Percentiles rank a stretch among this genome's conserved stretches.
Conservation (phyloP, 495 filamentous ascomycete genomes). For the Echria macrotheca region DNA sequence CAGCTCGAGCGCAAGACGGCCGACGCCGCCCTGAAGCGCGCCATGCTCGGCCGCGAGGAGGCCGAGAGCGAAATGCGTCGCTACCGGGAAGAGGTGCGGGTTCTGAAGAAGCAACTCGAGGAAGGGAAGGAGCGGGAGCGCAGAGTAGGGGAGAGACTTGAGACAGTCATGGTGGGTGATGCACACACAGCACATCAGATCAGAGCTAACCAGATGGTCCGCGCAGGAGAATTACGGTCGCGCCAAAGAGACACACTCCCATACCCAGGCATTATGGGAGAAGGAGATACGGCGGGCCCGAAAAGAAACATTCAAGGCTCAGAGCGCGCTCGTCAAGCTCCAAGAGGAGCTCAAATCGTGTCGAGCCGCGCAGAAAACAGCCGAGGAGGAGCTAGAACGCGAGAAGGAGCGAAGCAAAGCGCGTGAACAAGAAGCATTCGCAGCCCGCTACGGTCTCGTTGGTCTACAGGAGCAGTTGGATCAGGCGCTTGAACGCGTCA, state of each 20-base stretch:
- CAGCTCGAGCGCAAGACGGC: slow-evolving; percentile 54
- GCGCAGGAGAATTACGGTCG: slow-evolving; percentile 67
- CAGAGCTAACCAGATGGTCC: too few species aligned
- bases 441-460: slow-evolving; percentile 65
- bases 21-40: slow-evolving; percentile 70
- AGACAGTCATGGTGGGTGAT: slow-evolving; percentile 60
- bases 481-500: slow-evolving; percentile 55
- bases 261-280: slow-evolving; percentile 70
- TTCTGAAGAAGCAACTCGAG: slow-evolving; percentile 51
- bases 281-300: slow-evolving; percentile 77
- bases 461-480: slow-evolving; percentile 71
- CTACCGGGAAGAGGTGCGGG: slow-evolving; percentile 52
- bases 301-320: slow-evolving; percentile 80
- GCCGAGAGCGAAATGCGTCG: slow-evolving; percentile 63
- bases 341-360: slow-evolving; percentile 77
- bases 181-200: too few species aligned
- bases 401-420: slow-evolving; percentile 45
- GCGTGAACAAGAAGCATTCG: slow-evolving; percentile 71
- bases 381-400: slow-evolving; percentile 49
- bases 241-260: slow-evolving; percentile 67
- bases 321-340: slow-evolving; percentile 66
- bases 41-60: slow-evolving; percentile 79
- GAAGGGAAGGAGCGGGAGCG: slow-evolving; percentile 71
- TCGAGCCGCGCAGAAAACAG: slow-evolving; percentile 42
- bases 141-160: slow-evolving; percentile 69